Evolutionary conservation across 2,329 filamentous ascomycete species (phyloP).

Genomic region (Didymosphaeria variabile): DNA sequence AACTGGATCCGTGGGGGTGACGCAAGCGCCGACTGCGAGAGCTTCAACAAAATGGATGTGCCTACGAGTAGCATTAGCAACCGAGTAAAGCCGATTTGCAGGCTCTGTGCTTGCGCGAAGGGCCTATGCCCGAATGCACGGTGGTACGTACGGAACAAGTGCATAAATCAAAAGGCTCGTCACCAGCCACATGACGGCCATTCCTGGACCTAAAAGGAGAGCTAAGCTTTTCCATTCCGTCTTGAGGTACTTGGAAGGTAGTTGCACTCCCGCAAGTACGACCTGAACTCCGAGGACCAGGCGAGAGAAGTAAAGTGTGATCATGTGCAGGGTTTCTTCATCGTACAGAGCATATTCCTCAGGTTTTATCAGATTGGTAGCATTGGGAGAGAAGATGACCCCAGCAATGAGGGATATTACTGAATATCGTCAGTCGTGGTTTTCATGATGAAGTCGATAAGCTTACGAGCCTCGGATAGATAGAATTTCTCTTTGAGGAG

Average conservation of each 20-base stretch:
- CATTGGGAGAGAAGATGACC: conserved; percentile 79
- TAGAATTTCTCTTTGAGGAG: conserved; percentile 90
- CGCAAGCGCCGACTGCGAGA: conserved; percentile 80
- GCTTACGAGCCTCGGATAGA: conserved; percentile 85
- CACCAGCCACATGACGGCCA: conserved; percentile 85
- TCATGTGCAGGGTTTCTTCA: conserved; percentile 68
- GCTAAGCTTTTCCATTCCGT: conserved; percentile 80
- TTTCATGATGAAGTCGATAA: neutral
- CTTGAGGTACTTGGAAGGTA: conserved; percentile 82
- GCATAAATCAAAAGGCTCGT: conserved; percentile 83
- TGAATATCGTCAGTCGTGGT: conserved; percentile 47
- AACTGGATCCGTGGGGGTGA: conserved; percentile 92
- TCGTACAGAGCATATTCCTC: conserved; percentile 74
- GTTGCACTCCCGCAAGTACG: conserved; percentile 85
- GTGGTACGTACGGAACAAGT: conserved; percentile 65
- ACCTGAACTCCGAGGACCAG: conserved; percentile 91
- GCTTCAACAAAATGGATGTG: conserved; percentile 78
- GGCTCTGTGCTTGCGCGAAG: neutral
- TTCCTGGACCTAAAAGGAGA: conserved; percentile 81
- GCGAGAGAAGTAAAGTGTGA: conserved; percentile 85
- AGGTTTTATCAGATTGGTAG: conserved; percentile 76
- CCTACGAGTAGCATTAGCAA: neutral
- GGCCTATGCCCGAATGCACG: neutral
- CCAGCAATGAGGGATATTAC: conserved; percentile 86
- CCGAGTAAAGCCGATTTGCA: neutral